Conservation (phyloP, 2,329 filamentous ascomycete genomes). For the Biscogniauxia mediterranea region DNA sequence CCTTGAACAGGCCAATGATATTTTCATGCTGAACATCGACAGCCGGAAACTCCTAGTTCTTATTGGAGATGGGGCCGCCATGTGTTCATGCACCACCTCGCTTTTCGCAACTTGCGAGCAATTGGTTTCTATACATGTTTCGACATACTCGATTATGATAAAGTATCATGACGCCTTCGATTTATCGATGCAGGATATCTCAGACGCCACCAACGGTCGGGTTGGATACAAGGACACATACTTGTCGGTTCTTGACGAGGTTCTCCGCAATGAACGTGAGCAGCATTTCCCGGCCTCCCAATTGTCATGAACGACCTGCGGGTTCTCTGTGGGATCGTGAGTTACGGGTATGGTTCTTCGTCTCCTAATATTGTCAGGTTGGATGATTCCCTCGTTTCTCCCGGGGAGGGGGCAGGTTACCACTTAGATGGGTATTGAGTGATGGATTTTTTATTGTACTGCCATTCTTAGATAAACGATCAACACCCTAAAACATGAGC, state of each 20-base stretch:
- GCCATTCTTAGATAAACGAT: background rate
- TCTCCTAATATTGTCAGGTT: background rate
- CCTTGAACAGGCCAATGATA: conserved; percentile 5
- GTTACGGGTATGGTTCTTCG: background rate
- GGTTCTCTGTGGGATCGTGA: background rate
- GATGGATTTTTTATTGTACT: background rate
- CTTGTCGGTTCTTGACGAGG: conserved; percentile 7
- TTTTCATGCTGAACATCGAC: background rate
- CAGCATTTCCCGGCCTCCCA: conserved; percentile 3
- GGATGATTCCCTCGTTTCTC: background rate
- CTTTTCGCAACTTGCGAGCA: background rate
- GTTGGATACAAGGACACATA: conserved; percentile 8
- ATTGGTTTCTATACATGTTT: background rate
- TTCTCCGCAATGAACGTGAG: conserved; percentile 9
- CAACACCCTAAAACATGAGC: background rate
- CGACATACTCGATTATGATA: conserved; percentile 7
- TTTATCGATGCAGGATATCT: conserved; percentile 2
- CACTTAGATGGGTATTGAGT: background rate
- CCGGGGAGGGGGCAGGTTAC: background rate
- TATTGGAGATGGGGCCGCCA: conserved; percentile 12
- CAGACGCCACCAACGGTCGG: conserved; percentile 4
- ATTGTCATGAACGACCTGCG: no score
- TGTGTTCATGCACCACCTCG: background rate
- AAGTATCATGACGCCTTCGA: background rate
- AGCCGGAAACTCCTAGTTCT: conserved; percentile 8